Conservation (phyloP, 345 rosid species). For the Salix arbutifolia region DNA sequence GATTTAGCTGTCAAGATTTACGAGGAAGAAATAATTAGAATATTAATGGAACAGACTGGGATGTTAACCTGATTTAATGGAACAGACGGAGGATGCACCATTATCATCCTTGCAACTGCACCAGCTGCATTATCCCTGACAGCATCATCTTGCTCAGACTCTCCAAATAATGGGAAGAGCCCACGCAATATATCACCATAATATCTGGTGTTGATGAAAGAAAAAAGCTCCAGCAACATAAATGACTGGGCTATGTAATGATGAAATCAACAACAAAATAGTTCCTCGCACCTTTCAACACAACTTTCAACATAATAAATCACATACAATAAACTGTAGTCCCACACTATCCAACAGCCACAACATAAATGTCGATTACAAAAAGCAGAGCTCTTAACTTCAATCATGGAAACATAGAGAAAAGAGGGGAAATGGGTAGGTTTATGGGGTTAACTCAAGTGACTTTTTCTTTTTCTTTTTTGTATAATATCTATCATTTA, state of each 20-base stretch:
- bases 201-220: constrained; percentile 53
- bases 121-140: constrained; percentile 99
- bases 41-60: neutral
- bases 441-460: neutral
- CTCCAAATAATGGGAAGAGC: constrained; percentile 84
- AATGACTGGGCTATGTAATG: neutral
- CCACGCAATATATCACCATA: constrained; percentile 68
- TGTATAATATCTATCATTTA: too few species aligned
- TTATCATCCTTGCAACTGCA: constrained; percentile 97
- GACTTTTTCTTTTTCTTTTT: too few species aligned
- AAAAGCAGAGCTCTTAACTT: neutral
- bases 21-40: neutral
- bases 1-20: neutral
- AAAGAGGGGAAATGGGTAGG: neutral
- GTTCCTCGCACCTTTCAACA: neutral
- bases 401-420: neutral
- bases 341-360: neutral
- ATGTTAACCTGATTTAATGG: constrained; percentile 78
- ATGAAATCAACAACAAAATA: constrained; percentile 10
- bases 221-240: constrained; percentile 23
- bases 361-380: neutral
- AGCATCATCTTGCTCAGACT: constrained; percentile 86
- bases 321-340: neutral
- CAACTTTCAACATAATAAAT: neutral
- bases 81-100: constrained; percentile 74